A percentile compares a stretch with the other conserved stretches of the same genome.
Evolutionary conservation across 2,329 filamentous ascomycete species (phyloP).

Genomic region (Talaromyces marneffei): DNA sequence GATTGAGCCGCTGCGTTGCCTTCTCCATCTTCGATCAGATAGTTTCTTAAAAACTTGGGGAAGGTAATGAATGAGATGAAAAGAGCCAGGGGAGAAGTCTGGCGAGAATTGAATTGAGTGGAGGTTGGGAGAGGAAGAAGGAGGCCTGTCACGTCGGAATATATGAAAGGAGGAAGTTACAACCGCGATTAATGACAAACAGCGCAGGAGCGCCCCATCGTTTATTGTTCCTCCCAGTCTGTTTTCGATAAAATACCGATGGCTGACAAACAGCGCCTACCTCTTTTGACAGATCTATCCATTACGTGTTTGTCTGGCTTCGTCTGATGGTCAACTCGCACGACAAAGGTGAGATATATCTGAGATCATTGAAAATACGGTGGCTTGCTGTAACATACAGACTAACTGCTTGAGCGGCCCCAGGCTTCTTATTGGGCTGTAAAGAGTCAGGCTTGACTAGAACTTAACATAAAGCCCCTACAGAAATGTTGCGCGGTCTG

Average conservation of each 20-base stretch:
- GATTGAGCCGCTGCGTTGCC: constrained; percentile 20
- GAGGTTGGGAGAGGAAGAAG: neutral
- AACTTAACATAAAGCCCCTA: neutral
- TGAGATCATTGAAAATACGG: neutral
- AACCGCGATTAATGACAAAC: neutral
- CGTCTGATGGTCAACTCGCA: neutral
- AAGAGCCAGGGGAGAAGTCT: neutral
- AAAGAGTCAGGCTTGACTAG: neutral
- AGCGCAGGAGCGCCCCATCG: neutral
- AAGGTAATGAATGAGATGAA: neutral
- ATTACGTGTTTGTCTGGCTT: neutral
- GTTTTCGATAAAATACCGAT: neutral
- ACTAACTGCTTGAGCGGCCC: neutral
- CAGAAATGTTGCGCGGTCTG: neutral
- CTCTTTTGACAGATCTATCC: neutral
- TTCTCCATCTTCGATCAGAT: neutral
- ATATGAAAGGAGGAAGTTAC: neutral
- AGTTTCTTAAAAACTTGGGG: neutral
- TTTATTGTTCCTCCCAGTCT: neutral
- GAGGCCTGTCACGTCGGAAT: neutral
- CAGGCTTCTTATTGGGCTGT: neutral
- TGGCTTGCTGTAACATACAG: neutral
- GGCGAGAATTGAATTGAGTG: neutral
- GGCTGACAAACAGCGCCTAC: neutral
- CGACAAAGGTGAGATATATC: neutral